Percentiles rank a stretch among this genome's conserved stretches.
Conservation (phyloP, 306 rosid species). For the Cyclanthera cordifolia region DNA sequence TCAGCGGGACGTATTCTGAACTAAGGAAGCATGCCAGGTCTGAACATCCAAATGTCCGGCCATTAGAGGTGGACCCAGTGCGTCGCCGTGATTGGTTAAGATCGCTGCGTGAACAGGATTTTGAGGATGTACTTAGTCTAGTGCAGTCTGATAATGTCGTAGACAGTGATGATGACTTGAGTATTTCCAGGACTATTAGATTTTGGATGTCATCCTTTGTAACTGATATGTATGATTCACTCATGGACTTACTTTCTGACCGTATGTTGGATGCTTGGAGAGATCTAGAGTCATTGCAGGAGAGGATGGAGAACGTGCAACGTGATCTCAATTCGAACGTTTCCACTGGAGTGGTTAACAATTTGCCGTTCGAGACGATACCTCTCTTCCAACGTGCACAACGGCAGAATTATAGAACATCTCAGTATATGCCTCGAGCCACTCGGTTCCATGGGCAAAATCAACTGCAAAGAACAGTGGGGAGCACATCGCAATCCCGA, state of each 20-base stretch:
- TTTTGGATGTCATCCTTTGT: constrained; percentile 29
- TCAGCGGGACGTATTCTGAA: constrained; percentile 53
- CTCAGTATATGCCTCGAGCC: constrained; percentile 20
- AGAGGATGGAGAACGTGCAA: constrained; percentile 25
- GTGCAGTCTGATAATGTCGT: constrained; percentile 28
- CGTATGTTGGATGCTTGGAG: constrained; percentile 21
- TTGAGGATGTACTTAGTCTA: constrained; percentile 49
- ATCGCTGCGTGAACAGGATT: constrained; percentile 53
- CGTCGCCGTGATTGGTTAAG: constrained; percentile 51
- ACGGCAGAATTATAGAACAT: constrained; percentile 10
- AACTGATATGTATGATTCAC: constrained; percentile 21
- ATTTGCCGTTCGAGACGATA: constrained; percentile 24
- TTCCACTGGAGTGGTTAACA: constrained; percentile 33
- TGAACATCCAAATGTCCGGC: constrained; percentile 62
- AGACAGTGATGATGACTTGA: constrained; percentile 17
- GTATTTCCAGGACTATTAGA: constrained; percentile 12
- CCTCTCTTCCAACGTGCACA: constrained; percentile 18
- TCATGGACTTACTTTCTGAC: constrained; percentile 19
- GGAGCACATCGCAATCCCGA: neutral
- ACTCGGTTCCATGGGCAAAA: constrained; percentile 37
- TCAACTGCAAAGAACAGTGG: constrained; percentile 13
- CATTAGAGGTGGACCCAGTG: constrained; percentile 54
- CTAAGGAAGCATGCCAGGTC: constrained; percentile 75
- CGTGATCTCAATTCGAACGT: constrained; percentile 24
- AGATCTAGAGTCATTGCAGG: constrained; percentile 26